Evolutionary conservation across 176 grass and related monocot genomes (phyloP).

Genomic region (Eragrostis nindensis): DNA sequence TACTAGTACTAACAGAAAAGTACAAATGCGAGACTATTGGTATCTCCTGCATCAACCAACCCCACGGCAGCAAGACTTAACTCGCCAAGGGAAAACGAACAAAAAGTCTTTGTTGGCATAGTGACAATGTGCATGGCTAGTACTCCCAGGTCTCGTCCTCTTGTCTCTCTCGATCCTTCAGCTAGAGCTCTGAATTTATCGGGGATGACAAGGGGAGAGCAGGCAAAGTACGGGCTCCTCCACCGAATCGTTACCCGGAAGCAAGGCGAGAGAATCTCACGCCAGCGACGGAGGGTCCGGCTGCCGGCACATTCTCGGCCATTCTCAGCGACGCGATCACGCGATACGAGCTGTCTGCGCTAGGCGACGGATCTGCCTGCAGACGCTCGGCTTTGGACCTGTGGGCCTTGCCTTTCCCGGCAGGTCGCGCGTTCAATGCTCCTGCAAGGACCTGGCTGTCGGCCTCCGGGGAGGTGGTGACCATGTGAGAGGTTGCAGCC

Average conservation of each 20-base stretch:
- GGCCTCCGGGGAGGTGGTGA: background rate
- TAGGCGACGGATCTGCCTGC: background rate
- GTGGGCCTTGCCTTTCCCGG: constrained; percentile 35
- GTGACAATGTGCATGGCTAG: too few species aligned
- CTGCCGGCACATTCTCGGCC: background rate
- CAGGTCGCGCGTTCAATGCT: background rate
- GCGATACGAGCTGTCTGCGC: constrained; percentile 1
- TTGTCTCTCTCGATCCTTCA: too few species aligned
- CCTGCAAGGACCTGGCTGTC: background rate
- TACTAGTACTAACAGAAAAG: too few species aligned
- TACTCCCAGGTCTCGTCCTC: too few species aligned
- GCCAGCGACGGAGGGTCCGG: background rate
- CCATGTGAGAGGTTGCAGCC: background rate
- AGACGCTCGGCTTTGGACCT: background rate
- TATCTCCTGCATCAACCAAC: too few species aligned
- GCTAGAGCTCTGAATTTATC: background rate
- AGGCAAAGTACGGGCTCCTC: background rate
- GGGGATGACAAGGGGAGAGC: background rate
- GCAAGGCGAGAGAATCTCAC: background rate
- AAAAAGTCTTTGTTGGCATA: too few species aligned
- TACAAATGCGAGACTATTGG: too few species aligned
- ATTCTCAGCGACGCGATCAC: too few species aligned
- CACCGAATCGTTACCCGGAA: background rate
- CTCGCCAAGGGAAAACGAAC: too few species aligned
- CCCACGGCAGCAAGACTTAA: too few species aligned